Evolutionary conservation across 2,329 filamentous ascomycete genomes (phyloP), one percentile per base, ranked within the genome.

Genomic region (Colletotrichum sp.): DNA sequence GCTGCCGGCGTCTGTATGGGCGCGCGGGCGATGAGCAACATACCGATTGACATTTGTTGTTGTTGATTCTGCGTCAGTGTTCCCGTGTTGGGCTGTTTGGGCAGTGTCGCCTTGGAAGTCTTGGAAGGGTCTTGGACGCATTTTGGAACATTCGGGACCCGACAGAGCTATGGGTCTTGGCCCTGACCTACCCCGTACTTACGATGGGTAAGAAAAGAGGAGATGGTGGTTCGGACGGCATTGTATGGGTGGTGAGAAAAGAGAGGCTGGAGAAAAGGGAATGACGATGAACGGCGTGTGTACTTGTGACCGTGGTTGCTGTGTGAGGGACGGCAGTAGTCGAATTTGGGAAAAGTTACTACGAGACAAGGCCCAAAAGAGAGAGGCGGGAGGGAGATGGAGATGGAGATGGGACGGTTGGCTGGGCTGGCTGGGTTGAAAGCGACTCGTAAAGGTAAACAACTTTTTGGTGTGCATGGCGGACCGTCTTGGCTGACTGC

Each of bases 61-160:
- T 43, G n/a, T 43, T 13, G 8, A 43, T 43, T 32, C 58, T 61
- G 66, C 55, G 30, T 62, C 21, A 61, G 30, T 67, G 48, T 43
- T 34, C 55, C 38, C 65, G 48, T 43, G 58, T 24, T 24, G 6
- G 30, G 64, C 16, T 34, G 43, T 24, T 38, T 26, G 66, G 16
- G 26, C n/a, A 30, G 56, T 52, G 34, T 58, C 13, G 48, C 34
- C 67, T 52, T 74, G 67, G 34, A 48, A 60, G 48, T 26, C 58
- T 71, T 65, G 70, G 64, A 62, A 61, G 24, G 55, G 28, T n/a
- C 55, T 60, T 72, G 55, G 71, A 67, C 67, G 58, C 67, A 55
- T 71, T 48, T 70, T 71, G 71, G 67, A 58, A 34, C 36, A 18
- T 74, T 70, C 60, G 34, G 67, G 67, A 24, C 66, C 67, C 52